Percentiles rank a stretch among this genome's conserved stretches.
phyloP scores from a whole-genome alignment of 106 monocot species.

The Xerophyta viscosa region DNA sequence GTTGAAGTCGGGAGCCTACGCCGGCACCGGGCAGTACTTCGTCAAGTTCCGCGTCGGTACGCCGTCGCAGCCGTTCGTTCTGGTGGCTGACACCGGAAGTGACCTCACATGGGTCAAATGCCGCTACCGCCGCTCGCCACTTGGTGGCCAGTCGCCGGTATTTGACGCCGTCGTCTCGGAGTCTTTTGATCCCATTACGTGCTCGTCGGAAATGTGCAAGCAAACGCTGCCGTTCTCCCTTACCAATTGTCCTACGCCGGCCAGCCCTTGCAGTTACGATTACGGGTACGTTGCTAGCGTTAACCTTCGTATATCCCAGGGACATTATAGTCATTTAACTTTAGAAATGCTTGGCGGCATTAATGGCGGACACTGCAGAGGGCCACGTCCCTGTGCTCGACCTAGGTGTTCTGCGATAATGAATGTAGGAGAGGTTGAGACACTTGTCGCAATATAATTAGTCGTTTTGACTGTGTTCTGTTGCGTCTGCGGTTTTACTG shows the following conservation, averaged over 20 bases:
- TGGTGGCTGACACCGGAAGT: constrained; percentile 89
- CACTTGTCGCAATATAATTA: too few species aligned
- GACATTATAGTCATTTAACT: too few species aligned
- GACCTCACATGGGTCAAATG: constrained; percentile 96
- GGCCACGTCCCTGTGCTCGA: too few species aligned
- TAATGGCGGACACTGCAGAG: too few species aligned
- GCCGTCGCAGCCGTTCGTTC: constrained; percentile 58
- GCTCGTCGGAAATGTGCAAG: constrained; percentile 48
- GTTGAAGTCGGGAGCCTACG: constrained; percentile 63
- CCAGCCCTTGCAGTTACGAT: constrained; percentile 68
- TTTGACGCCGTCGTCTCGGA: constrained; percentile 41
- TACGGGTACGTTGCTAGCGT: constrained; percentile 70
- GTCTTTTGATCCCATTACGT: constrained; percentile 55
- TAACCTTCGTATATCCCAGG: too few species aligned
- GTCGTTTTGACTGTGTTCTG: too few species aligned
- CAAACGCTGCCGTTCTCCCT: constrained; percentile 59
- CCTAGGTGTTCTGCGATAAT: too few species aligned
- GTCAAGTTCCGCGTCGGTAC: constrained; percentile 77
- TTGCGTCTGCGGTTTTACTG: too few species aligned
- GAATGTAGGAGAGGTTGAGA: too few species aligned
- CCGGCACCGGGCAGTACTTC: constrained; percentile 76
- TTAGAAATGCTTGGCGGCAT: too few species aligned
- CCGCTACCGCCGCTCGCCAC: neutral
- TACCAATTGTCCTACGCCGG: constrained; percentile 33
- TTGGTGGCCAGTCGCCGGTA: too few species aligned